Conservation (phyloP, 805 yeast genomes). For the Saturnispora hagleri region DNA sequence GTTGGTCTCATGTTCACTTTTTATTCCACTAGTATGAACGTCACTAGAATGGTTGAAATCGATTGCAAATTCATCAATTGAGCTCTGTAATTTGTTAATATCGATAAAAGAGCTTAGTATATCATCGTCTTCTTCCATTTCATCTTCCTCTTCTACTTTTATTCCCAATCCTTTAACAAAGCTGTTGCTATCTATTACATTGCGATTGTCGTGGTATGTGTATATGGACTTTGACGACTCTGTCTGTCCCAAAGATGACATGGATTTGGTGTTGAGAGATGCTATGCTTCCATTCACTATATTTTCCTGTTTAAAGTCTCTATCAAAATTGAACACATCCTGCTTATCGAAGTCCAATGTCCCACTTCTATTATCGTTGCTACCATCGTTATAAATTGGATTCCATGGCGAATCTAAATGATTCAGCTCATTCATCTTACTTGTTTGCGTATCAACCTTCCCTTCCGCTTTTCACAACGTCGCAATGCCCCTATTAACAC, state of each 20-base stretch:
- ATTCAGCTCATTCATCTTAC: not conserved
- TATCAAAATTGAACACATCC: not conserved
- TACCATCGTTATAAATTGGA: not conserved
- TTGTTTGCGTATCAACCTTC: not conserved
- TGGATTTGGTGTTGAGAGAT: not conserved
- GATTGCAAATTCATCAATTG: not conserved
- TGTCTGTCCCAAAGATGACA: not conserved
- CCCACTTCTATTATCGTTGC: not conserved
- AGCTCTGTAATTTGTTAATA: not conserved
- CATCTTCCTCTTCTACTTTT: not conserved
- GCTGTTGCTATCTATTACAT: not conserved
- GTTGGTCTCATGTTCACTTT: not conserved
- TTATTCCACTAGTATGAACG: not conserved
- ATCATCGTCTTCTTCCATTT: not conserved
- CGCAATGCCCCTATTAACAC: not conserved
- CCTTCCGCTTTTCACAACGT: not conserved
- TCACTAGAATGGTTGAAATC: not conserved
- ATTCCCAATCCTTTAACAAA: not conserved
- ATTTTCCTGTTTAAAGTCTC: not conserved
- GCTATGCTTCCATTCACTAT: not conserved
- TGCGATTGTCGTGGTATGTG: not conserved
- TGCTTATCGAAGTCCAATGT: not conserved
- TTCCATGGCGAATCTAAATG: not conserved
- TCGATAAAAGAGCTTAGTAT: conserved; percentile 1
- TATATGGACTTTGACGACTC: not conserved